Conservation (phyloP, 768 basidiomycete species). For the Leccinum boreale region DNA sequence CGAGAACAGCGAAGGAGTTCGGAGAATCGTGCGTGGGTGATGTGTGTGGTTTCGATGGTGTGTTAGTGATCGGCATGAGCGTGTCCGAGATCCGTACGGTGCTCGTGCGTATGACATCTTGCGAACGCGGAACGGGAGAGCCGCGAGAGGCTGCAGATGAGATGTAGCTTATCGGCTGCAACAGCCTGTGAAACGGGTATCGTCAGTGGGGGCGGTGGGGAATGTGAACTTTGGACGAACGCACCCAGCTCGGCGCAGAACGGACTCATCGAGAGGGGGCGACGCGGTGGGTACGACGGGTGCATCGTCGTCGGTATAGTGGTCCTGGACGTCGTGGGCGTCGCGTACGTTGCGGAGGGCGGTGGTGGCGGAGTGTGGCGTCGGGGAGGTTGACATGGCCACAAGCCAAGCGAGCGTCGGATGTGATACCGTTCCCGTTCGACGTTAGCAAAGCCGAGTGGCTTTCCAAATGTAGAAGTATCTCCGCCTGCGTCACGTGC, state of each 20-base stretch:
- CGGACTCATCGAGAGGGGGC: slow-evolving; percentile 36
- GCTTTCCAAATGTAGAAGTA: slow-evolving; percentile 3
- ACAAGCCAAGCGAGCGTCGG: not conserved
- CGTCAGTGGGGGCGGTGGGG: not conserved
- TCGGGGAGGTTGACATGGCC: slow-evolving; percentile 11
- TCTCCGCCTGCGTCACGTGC: slow-evolving; percentile 14
- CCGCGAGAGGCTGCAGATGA: slow-evolving; percentile 24
- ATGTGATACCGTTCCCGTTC: slow-evolving; percentile 5
- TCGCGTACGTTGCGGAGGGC: slow-evolving; percentile 1
- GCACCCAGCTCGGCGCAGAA: slow-evolving; percentile 55
- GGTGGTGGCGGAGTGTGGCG: not conserved
- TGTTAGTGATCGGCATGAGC: slow-evolving; percentile 19
- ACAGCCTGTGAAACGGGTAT: slow-evolving; percentile 39
- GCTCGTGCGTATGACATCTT: slow-evolving; percentile 59
- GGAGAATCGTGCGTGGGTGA: not conserved
- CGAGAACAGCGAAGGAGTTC: slow-evolving; percentile 9
- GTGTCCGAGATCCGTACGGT: slow-evolving; percentile 65
- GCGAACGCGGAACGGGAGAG: slow-evolving; percentile 44
- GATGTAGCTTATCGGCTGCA: slow-evolving; percentile 52
- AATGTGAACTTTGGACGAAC: slow-evolving; percentile 16
- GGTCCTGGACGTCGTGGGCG: not conserved
- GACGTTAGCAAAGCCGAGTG: not conserved
- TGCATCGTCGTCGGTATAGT: slow-evolving; percentile 10
- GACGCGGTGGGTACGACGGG: slow-evolving; percentile 14
- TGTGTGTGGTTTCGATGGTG: not conserved